Evolutionary conservation across 768 basidiomycete species (phyloP).

Genomic region (Podaxis sp.): DNA sequence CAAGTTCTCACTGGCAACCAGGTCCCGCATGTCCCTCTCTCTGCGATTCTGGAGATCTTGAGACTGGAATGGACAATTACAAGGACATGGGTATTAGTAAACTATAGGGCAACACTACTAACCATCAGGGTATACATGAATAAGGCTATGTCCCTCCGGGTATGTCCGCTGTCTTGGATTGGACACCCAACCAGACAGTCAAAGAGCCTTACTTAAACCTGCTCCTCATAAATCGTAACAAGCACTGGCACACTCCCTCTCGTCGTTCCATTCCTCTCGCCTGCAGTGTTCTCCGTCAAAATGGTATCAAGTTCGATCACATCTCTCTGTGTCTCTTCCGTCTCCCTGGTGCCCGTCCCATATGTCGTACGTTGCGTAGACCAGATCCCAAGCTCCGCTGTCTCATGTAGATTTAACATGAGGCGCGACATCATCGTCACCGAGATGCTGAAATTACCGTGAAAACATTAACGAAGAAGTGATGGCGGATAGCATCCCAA

Average conservation of each 20-base stretch:
- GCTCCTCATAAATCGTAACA: conserved; percentile 5
- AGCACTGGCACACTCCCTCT: background rate
- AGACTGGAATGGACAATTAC: background rate
- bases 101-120: background rate
- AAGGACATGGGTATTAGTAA: background rate
- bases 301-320: conserved; percentile 30
- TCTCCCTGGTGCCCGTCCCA: background rate
- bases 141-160: background rate
- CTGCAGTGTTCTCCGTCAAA: conserved; percentile 12
- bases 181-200: background rate
- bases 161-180: background rate
- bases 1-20: background rate
- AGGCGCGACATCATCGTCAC: conserved; percentile 55
- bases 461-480: background rate
- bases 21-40: background rate
- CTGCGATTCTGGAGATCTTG: background rate
- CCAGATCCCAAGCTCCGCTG: conserved; percentile 34
- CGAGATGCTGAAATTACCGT: conserved; percentile 35
- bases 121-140: background rate
- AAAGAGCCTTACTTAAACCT: background rate
- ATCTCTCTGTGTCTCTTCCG: background rate
- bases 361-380: conserved; percentile 23
- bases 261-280: background rate
- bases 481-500: background rate
- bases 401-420: conserved; percentile 53